Evolutionary conservation across 441 rosid species (phyloP).

Genomic region (Croton setiger): DNA sequence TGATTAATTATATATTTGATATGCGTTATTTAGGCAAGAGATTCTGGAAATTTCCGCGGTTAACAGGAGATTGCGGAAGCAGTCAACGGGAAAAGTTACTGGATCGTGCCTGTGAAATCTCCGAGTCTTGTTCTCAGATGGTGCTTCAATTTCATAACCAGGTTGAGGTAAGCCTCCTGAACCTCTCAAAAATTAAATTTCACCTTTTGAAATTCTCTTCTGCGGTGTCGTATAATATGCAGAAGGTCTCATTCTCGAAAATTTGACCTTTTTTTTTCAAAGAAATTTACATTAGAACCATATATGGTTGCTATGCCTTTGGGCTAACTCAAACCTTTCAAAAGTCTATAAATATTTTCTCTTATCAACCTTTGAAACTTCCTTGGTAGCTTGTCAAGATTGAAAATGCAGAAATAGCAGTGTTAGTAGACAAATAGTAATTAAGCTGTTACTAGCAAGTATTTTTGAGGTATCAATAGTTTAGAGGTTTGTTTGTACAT

Average conservation of each 20-base stretch:
- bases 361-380: background rate
- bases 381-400: background rate
- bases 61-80: slow-evolving; percentile 40
- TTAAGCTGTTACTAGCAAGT: background rate
- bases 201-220: no score
- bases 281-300: no score
- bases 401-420: background rate
- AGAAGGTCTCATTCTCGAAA: no score
- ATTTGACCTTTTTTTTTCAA: no score
- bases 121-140: slow-evolving; percentile 67
- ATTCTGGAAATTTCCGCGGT: slow-evolving; percentile 56
- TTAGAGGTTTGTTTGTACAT: slow-evolving; percentile 27
- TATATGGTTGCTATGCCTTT: no score
- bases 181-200: no score
- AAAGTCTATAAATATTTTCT: slow-evolving; percentile 6
- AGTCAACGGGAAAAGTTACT: slow-evolving; percentile 33
- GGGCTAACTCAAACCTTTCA: no score
- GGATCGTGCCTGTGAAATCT: slow-evolving; percentile 50
- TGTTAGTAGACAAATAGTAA: background rate
- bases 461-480: slow-evolving; percentile 21
- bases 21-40: slow-evolving; percentile 34
- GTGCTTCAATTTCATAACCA: slow-evolving; percentile 57
- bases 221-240: no score
- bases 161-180: slow-evolving; percentile 39
- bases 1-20: background rate